phyloP scores from a whole-genome alignment of 2,329 filamentous ascomycete genomes.

The Pestalotiopsis sp. region DNA sequence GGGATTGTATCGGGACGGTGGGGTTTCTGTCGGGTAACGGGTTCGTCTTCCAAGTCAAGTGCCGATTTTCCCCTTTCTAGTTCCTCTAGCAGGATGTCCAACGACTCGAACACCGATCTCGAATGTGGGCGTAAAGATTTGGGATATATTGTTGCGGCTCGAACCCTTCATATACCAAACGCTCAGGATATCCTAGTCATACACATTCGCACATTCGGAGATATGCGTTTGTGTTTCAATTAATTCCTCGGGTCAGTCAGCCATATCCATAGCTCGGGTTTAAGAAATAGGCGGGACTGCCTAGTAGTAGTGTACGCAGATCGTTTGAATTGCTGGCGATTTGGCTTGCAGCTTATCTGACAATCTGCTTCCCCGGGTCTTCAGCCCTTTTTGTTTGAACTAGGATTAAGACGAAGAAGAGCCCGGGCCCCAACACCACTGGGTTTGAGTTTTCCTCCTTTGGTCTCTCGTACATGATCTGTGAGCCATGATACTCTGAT shows the following conservation, averaged over 20 bases:
- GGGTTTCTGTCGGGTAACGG: no score
- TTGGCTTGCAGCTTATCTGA: background rate
- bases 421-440: background rate
- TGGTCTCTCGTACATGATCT: no score
- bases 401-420: background rate
- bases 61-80: no score
- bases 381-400: background rate
- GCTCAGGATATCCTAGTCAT: background rate
- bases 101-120: no score
- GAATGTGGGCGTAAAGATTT: background rate
- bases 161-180: background rate
- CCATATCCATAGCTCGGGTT: background rate
- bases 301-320: background rate
- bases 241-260: background rate
- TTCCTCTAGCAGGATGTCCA: no score
- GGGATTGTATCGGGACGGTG: no score
- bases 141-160: background rate
- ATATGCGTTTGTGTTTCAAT: background rate
- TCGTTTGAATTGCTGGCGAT: background rate
- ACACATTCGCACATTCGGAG: background rate
- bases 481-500: no score
- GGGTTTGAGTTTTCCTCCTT: background rate
- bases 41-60: no score
- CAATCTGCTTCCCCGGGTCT: background rate
- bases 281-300: background rate